Evolutionary conservation across 306 rosid genomes (phyloP).

Genomic region (Citrullus mucosospermus): DNA sequence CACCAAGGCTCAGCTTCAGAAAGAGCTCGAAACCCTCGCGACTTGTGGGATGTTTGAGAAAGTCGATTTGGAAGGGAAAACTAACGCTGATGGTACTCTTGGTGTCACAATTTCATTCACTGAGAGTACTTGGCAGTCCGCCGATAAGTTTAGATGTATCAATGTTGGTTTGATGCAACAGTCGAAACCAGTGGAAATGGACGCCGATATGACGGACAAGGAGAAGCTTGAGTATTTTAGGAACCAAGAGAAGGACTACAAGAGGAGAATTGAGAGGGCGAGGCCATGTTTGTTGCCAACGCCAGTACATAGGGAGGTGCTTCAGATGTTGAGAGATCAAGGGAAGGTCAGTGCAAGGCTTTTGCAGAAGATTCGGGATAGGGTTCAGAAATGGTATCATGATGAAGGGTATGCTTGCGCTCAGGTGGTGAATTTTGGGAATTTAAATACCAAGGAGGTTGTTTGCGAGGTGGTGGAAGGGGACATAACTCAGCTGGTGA

Average conservation of each 20-base stretch:
- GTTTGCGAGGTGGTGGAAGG: conserved; percentile 99
- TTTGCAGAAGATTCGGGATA: conserved; percentile 78
- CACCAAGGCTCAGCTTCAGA: conserved; percentile 79
- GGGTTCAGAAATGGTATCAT: conserved; percentile 95
- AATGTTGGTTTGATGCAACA: conserved; percentile 76
- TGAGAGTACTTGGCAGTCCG: conserved; percentile 87
- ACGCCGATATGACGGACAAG: conserved; percentile 84
- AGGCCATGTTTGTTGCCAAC: conserved; percentile 64
- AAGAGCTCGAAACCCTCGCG: conserved; percentile 65
- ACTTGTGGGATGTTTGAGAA: conserved; percentile 98
- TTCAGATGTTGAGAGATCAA: conserved; percentile 51
- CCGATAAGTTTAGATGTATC: conserved; percentile 77
- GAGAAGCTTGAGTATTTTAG: conserved; percentile 63
- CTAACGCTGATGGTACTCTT: conserved; percentile 69
- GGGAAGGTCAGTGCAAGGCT: conserved; percentile 83
- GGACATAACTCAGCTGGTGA: conserved; percentile 65
- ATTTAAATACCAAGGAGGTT: conserved; percentile 82
- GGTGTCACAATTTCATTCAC: conserved; percentile 52
- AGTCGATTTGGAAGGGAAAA: conserved; percentile 84
- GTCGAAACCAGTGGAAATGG: conserved; percentile 79
- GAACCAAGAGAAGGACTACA: conserved; percentile 78
- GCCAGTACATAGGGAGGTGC: conserved; percentile 48
- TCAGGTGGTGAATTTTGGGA: conserved; percentile 93
- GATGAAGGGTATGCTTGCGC: conserved; percentile 96
- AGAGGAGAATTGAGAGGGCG: conserved; percentile 65